Evolutionary conservation across 306 rosid genomes (phyloP), one percentile per base, ranked within the genome.

Genomic region (Oxytropis ochrocephala): DNA sequence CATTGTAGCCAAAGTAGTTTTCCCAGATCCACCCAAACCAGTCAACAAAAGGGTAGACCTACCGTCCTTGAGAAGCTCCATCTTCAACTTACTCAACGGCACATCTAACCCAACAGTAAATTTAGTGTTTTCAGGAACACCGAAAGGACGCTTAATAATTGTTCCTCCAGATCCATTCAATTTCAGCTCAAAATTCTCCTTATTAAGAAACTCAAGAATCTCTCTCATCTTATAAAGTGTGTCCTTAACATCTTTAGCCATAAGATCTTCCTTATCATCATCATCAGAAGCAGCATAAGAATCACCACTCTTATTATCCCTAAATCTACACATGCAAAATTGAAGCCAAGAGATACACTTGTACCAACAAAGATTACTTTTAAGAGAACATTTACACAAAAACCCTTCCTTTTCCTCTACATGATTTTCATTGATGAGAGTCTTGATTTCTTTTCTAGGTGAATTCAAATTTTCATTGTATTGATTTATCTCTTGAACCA

Each of bases 11-110:
- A 87, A 38, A 4, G 93, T 83, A 14, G 88, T 79, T 69, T 87
- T 87, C 27, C 90, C 90, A 0, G 67, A 76, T 32, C 93, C 93
- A 0, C 82, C 84, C 1, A 79, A 62, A 47, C 82, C 93, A 36
- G 85, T 88, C 62, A 88, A 36, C 29, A 67, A 57, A 0, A 78
- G 4, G 12, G 64, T 36, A 6, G 78, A 71, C 5, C 11, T 16
- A 0, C 64, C 84, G 0, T 69, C 70, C 41, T 27, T 74, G n/a
- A 83, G 75, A 27, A 83, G 53, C 56, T 71, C 70, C 36, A 3
- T 13, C 85, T 80, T 85, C 83, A 84, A 24, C 19, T 77, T 80
- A 1, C 4, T 14, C 57, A 82, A 50, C 4, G 59, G 67, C 7
- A 4, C 35, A 18, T 82, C 80, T 73, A 88, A 53, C 6, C 91